Evolutionary conservation across 179 eudicot species (phyloP).

Genomic region (Amaranthus tricolor): DNA sequence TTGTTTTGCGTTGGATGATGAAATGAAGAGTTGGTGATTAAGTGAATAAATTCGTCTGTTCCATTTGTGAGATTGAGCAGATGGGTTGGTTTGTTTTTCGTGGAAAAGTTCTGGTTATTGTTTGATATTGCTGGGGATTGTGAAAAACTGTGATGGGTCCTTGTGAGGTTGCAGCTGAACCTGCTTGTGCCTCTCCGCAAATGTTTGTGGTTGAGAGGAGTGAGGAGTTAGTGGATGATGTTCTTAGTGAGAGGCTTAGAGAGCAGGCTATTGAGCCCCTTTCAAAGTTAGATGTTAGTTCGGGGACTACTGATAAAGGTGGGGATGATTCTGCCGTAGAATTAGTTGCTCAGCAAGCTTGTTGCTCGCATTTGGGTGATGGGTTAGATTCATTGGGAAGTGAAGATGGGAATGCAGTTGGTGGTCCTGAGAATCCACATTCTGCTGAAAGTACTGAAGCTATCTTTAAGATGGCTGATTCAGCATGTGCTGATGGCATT

Average conservation of each 20-base stretch:
- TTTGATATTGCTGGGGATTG: conserved; percentile 17
- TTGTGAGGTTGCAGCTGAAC: conserved; percentile 19
- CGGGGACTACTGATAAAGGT: neutral
- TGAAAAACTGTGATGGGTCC: conserved; percentile 28
- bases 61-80: conserved; percentile 13
- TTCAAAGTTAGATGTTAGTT: conserved; percentile 12
- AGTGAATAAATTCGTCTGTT: conserved; percentile 17
- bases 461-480: neutral
- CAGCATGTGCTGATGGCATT: conserved; percentile 11
- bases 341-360: conserved; percentile 17
- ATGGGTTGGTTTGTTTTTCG: conserved; percentile 8
- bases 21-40: conserved; percentile 21
- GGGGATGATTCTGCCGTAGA: conserved; percentile 5
- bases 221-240: conserved; percentile 16
- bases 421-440: conserved; percentile 1
- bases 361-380: conserved; percentile 10
- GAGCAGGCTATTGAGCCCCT: conserved; percentile 16
- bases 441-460: conserved; percentile 16
- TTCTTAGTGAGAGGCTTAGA: conserved; percentile 5
- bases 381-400: conserved; percentile 1
- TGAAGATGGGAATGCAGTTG: conserved; percentile 4
- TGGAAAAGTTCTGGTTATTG: neutral
- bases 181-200: conserved; percentile 10
- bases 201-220: conserved; percentile 14
- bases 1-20: conserved; percentile 21